These are phyloP conservation scores for Polymyxa betae DNA, from an alignment of 208 protist species.

Conservation along the genomic window DNA sequence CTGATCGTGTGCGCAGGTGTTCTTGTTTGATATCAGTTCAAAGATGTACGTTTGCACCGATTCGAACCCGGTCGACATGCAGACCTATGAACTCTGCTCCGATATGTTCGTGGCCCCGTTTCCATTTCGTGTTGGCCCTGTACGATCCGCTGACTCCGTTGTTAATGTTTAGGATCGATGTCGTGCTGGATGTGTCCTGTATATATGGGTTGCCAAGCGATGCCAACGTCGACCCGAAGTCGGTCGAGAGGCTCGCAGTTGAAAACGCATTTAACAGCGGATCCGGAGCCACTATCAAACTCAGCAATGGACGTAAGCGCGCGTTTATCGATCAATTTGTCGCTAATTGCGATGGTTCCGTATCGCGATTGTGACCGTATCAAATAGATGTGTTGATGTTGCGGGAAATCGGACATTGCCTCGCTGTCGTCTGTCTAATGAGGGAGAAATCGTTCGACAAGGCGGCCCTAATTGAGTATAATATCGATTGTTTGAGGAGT, in stretches of 20 bases:
- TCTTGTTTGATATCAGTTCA: not conserved
- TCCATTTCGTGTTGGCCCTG: not conserved
- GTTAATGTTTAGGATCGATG: not conserved
- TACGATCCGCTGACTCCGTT: not conserved
- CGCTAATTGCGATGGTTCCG: no score
- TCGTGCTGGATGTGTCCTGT: not conserved
- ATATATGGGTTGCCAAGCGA: not conserved
- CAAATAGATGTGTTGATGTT: not conserved
- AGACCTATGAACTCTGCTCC: slow-evolving; percentile 31
- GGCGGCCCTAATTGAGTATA: not conserved
- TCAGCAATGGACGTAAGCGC: not conserved
- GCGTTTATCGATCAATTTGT: no score
- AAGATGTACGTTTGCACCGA: slow-evolving; percentile 4
- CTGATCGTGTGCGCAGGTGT: no score
- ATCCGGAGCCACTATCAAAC: not conserved
- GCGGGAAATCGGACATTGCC: not conserved
- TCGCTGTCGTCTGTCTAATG: not conserved
- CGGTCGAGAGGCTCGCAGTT: not conserved
- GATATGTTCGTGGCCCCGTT: not conserved
- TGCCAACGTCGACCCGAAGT: not conserved
- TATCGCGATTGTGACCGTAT: no score
- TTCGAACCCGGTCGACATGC: slow-evolving; percentile 6
- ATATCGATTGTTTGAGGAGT: not conserved
- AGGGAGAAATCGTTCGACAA: slow-evolving; percentile 11
- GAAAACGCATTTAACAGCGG: not conserved